Evolutionary conservation across 1,139 yeast species (phyloP).

Genomic region (Geotrichum klebahnii): DNA sequence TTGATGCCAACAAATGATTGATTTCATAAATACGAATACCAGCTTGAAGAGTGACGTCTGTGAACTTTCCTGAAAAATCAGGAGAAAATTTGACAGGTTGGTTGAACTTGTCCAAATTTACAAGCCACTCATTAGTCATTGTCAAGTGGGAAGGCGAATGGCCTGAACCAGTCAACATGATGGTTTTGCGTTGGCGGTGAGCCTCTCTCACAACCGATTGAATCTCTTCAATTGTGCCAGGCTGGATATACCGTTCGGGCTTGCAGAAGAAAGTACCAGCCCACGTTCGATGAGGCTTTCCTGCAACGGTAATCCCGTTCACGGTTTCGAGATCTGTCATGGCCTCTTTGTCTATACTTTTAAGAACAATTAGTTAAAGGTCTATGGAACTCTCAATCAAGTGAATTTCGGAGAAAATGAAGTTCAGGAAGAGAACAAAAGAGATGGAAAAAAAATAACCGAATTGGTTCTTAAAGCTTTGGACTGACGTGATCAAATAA

Average conservation of each 20-base stretch:
- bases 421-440: slow-evolving; percentile 2
- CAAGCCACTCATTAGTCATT: slow-evolving; percentile 82
- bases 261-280: slow-evolving; percentile 79
- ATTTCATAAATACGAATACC: slow-evolving; percentile 80
- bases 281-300: slow-evolving; percentile 64
- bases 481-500: too few relatives aligned
- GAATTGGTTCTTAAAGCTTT: too few relatives aligned
- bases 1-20: slow-evolving; percentile 58
- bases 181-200: slow-evolving; percentile 52
- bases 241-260: slow-evolving; percentile 79
- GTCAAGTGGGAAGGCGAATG: slow-evolving; percentile 93
- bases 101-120: slow-evolving; percentile 76
- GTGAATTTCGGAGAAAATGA: slow-evolving; percentile 10
- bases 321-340: slow-evolving; percentile 34
- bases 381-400: too few relatives aligned
- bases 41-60: slow-evolving; percentile 90
- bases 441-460: not conserved
- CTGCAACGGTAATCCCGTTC: slow-evolving; percentile 30
- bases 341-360: too few relatives aligned
- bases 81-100: slow-evolving; percentile 43
- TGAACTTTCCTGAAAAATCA: slow-evolving; percentile 54
- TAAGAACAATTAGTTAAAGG: too few relatives aligned
- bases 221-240: slow-evolving; percentile 60
- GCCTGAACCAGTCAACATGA: slow-evolving; percentile 88
- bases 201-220: slow-evolving; percentile 64